Evolutionary conservation across 176 grass and related monocot species (phyloP), one percentile per base, ranked within the genome.

Genomic region (Triticum urartu): DNA sequence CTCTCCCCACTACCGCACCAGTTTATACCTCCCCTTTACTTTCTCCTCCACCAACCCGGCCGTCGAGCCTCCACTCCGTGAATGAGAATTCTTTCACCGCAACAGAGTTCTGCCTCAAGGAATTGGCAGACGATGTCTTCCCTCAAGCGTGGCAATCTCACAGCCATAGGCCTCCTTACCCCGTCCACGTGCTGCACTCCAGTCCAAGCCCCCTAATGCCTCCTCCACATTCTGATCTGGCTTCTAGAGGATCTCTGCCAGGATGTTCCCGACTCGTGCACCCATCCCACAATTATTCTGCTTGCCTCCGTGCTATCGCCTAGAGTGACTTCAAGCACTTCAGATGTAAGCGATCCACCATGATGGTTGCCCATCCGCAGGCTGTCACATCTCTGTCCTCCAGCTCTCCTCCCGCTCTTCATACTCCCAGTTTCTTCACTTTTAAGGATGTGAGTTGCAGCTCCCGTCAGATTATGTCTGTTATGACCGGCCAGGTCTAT

Each of bases 311-410:
- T 72, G 76, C 92, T 35, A 71, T 89, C 50, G 86, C 92, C 2
- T 94, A 92, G 18, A 90, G 87, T 14, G 90, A 91, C 50, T 87
- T 97, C 81, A 94, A 94, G 80, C 88, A 92, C 59, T 54, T 92
- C 74, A 94, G 94, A 84, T 85, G 94, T 78, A 94, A 85, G 83
- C 20, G 89, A 85, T 45, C 86, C 40, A 48, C 40, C 71, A 48
- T 45, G 40, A 74, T 74, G 22, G 40, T 74, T 48, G 71, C 71
- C 40, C 40, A 74, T 45, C 71, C 24, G 24, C 40, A 74, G 12
- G 71, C n/a, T 74, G 11, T 28, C 71, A 48, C 40, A 24, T 48
- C 71, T 25, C 71, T 74, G 22, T 74, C 71, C 22, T 28, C 71
- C 40, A 74, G 40, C 22, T 48, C 40, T 48, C 40, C 71, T 6